A percentile compares a stretch with the other conserved stretches of the same genome.
These are phyloP conservation scores for Prunus armeniaca DNA, from an alignment of 306 rosid species.

Conservation along the genomic window DNA sequence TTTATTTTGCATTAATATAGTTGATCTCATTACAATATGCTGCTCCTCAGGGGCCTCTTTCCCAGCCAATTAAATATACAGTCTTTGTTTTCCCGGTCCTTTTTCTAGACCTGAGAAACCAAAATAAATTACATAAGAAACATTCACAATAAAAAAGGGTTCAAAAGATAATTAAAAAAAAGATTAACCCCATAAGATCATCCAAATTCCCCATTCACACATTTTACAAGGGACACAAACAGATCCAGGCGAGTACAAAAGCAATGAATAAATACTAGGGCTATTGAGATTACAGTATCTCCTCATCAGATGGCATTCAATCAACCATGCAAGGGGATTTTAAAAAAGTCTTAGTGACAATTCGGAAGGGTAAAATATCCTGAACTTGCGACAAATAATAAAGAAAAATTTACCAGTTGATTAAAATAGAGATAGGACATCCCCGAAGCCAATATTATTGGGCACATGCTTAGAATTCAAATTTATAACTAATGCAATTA, in stretches of 20 bases:
- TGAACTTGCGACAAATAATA: neutral
- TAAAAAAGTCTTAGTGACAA: no score
- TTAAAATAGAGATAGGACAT: neutral
- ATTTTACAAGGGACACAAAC: no score
- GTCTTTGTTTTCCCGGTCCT: neutral
- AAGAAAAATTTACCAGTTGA: neutral
- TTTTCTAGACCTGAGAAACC: neutral
- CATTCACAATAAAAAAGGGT: no score
- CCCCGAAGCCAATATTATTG: neutral
- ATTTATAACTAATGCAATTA: neutral
- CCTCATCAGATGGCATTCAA: neutral
- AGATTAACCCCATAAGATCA: no score
- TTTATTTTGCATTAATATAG: neutral
- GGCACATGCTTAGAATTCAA: neutral
- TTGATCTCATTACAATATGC: neutral
- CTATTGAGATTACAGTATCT: no score
- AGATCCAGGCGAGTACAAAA: no score
- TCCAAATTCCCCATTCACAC: no score
- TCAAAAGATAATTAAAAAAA: no score
- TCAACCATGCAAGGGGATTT: neutral
- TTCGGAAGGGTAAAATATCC: no score
- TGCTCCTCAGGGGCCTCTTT: neutral
- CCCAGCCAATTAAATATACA: neutral
- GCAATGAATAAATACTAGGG: no score
- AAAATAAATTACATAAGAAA: neutral